Conservation (phyloP, 192 early-diverging fungal genomes). For the Backusella tuberculispora region DNA sequence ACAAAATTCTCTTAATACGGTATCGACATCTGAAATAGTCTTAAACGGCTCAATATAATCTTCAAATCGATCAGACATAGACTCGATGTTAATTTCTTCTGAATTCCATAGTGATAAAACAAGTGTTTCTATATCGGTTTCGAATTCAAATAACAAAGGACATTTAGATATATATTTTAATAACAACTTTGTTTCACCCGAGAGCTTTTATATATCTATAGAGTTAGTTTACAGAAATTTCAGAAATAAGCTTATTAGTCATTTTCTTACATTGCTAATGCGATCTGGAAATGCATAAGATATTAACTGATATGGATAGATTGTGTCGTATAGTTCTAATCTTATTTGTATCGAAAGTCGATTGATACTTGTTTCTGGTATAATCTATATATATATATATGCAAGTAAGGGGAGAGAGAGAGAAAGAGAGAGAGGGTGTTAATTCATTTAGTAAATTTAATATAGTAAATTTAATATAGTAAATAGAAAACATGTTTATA, state of each 20-base stretch:
- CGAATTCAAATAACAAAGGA: background rate
- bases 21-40: background rate
- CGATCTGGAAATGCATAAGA: background rate
- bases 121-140: background rate
- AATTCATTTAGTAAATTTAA: no score
- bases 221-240: background rate
- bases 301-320: background rate
- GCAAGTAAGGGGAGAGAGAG: no score
- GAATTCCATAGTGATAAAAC: background rate
- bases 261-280: background rate
- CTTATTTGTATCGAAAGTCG: conserved; percentile 1
- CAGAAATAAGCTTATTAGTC: background rate
- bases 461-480: no score
- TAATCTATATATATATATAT: background rate
- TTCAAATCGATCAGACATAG: background rate
- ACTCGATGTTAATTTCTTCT: background rate
- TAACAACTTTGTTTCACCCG: background rate
- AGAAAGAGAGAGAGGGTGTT: no score
- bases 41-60: background rate
- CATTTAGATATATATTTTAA: background rate
- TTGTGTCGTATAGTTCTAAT: background rate
- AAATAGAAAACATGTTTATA: background rate
- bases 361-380: background rate
- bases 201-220: background rate
- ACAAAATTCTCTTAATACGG: background rate